Evolutionary conservation across 306 rosid species (phyloP), one percentile per base, ranked within the genome.

Genomic region (Vachellia collinsii): DNA sequence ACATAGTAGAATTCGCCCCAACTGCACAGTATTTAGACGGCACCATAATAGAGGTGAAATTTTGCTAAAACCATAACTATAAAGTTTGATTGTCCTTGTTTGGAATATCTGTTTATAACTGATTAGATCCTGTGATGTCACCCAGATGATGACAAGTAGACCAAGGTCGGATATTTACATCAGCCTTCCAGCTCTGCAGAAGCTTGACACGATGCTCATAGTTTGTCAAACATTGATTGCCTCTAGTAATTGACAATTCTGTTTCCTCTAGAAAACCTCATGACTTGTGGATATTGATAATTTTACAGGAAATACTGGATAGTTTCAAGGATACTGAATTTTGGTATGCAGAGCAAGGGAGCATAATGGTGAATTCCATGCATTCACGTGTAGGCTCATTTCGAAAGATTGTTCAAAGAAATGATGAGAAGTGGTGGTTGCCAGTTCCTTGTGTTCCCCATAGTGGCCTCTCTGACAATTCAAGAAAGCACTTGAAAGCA

Each of bases 401-500:
- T 75, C 86, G 99, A 8, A 89, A 75, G 85, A 70, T 93, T 79
- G 82, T 56, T 85, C 88, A 83, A 82, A 83, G 95, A 77, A 91
- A 90, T 77, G 99, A 95, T 70, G 99, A 93, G 80, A 95, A 93
- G 77, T 95, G 99, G 99, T 95, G 99, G 99, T 75, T 93, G 76
- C 99, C 99, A 11, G 87, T 91, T 67, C 99, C 99, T 48, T 95
- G 98, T 83, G 91, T 93, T 63, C 84, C 80, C 81, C 51, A 92
- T 0, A 87, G 84, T 14, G 99, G 99, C 70, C 88, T 95, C 65
- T 87, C 95, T 38, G 94, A 88, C 47, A 90, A 90, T 82, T 78
- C 94, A 16, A 85, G 84, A 59, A 95, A 90, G 83, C 94, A 90
- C 22, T 86, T 95, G 80, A 82, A 76, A 72, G 87, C 90, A 81